Conservation (phyloP, 108 stramenopile genomes). For the Fistulifera solaris region DNA sequence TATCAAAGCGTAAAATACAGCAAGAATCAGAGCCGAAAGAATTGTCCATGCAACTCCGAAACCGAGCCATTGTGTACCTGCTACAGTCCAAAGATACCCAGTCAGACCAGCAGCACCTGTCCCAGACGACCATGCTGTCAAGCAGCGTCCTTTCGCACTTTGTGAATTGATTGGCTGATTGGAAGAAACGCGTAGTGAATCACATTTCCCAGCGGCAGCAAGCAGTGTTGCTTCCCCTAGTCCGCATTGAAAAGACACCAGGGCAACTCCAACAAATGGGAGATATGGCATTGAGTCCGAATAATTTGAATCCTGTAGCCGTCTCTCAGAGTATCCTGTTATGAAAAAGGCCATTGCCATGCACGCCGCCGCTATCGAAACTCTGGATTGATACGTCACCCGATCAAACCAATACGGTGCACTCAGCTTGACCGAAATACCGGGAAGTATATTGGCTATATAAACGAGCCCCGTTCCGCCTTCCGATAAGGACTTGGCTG, state of each 20-base stretch:
- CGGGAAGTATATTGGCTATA: slow-evolving; percentile 57
- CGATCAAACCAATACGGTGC: slow-evolving; percentile 81
- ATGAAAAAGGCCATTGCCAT: slow-evolving; percentile 43
- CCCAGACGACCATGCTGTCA: slow-evolving; percentile 66
- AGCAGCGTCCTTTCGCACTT: slow-evolving; percentile 18
- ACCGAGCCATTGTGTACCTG: slow-evolving; percentile 21
- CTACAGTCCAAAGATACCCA: slow-evolving; percentile 57
- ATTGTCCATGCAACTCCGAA: slow-evolving; percentile 16
- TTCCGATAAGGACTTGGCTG: slow-evolving; percentile 64
- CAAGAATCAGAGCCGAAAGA: slow-evolving; percentile 16
- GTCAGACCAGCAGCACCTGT: slow-evolving; percentile 76
- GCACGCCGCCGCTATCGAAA: slow-evolving; percentile 28
- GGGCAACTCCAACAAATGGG: slow-evolving; percentile 72
- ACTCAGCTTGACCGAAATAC: slow-evolving; percentile 41
- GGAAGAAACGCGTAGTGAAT: slow-evolving; percentile 3
- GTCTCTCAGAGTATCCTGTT: slow-evolving; percentile 22
- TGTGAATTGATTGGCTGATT: not conserved
- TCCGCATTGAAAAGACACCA: slow-evolving; percentile 53
- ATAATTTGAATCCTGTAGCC: slow-evolving; percentile 4
- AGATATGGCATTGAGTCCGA: not conserved
- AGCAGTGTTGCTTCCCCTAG: slow-evolving; percentile 84
- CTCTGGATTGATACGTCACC: slow-evolving; percentile 50
- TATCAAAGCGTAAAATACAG: slow-evolving; percentile 11
- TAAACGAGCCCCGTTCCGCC: slow-evolving; percentile 79
- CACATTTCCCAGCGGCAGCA: slow-evolving; percentile 62